phyloP scores from a whole-genome alignment of 2,329 filamentous ascomycete genomes.

The Scedosporium boydii region DNA sequence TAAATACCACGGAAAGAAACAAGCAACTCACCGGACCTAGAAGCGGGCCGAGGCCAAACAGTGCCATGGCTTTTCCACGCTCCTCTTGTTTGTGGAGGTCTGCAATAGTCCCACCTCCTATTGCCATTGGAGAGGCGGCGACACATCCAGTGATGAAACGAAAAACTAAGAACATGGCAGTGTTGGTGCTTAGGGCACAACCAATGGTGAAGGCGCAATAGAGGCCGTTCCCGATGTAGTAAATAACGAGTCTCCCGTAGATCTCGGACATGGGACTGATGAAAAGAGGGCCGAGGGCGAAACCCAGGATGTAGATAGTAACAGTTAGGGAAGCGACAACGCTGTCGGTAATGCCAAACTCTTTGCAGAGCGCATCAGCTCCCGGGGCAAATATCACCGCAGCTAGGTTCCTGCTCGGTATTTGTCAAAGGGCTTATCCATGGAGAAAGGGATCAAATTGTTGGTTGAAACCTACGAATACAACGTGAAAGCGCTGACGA shows the following conservation, averaged over 20 bases:
- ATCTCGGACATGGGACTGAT: constrained; percentile 52
- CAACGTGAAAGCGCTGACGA: too few species aligned
- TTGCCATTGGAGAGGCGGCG: constrained; percentile 52
- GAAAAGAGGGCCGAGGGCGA: constrained; percentile 47
- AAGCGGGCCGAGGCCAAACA: constrained; percentile 31
- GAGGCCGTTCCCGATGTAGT: constrained; percentile 33
- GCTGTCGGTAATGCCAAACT: constrained; percentile 44
- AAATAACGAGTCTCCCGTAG: constrained; percentile 43
- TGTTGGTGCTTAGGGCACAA: constrained; percentile 38
- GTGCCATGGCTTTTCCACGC: constrained; percentile 47
- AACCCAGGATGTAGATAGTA: constrained; percentile 57
- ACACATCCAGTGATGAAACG: constrained; percentile 55
- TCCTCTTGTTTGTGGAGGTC: constrained; percentile 51
- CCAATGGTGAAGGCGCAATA: constrained; percentile 39
- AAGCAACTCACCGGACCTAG: constrained; percentile 25
- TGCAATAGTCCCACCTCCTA: constrained; percentile 56
- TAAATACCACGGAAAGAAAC: neutral
- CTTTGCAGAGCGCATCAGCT: constrained; percentile 49
- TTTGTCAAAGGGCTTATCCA: too few species aligned
- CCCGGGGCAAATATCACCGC: constrained; percentile 56
- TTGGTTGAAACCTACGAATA: too few species aligned
- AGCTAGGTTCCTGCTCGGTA: too few species aligned
- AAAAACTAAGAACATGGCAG: constrained; percentile 44
- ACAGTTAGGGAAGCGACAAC: constrained; percentile 55
- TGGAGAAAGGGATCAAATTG: too few species aligned